Conservation (phyloP, 768 basidiomycete genomes). For the Boletus rubropictus region DNA sequence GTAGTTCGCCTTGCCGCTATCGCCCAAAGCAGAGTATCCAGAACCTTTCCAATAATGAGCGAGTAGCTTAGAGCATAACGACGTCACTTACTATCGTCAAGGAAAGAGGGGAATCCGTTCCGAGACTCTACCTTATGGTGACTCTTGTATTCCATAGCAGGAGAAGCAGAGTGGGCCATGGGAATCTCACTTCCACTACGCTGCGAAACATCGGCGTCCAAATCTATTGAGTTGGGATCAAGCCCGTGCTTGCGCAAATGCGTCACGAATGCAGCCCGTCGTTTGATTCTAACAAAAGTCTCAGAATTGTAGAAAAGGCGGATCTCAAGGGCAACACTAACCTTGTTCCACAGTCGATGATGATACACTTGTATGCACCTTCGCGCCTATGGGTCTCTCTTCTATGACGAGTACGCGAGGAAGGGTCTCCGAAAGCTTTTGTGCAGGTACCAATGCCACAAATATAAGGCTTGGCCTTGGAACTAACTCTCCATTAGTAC, state of each 20-base stretch:
- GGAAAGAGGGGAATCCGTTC: constrained; percentile 4
- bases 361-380: constrained; percentile 43
- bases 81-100: constrained; percentile 13
- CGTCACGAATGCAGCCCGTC: constrained; percentile 48
- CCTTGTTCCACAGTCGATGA: constrained; percentile 44
- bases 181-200: not conserved
- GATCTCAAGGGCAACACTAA: constrained; percentile 18
- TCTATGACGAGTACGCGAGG: constrained; percentile 60
- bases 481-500: constrained; percentile 33
- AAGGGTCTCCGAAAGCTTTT: constrained; percentile 60
- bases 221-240: constrained; percentile 20
- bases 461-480: constrained; percentile 44
- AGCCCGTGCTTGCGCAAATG: constrained; percentile 51
- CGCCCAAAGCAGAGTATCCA: not conserved
- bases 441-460: constrained; percentile 46
- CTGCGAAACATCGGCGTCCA: constrained; percentile 22
- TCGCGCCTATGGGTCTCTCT: constrained; percentile 49
- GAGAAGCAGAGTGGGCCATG: constrained; percentile 11
- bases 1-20: not conserved
- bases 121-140: constrained; percentile 2
- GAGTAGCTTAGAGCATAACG: not conserved
- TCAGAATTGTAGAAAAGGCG: not conserved
- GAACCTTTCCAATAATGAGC: constrained; percentile 14
- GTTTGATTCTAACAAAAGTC: constrained; percentile 48
- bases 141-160: not conserved